Conservation (phyloP, 257 asterid species). For the Solanum pimpinellifolium region DNA sequence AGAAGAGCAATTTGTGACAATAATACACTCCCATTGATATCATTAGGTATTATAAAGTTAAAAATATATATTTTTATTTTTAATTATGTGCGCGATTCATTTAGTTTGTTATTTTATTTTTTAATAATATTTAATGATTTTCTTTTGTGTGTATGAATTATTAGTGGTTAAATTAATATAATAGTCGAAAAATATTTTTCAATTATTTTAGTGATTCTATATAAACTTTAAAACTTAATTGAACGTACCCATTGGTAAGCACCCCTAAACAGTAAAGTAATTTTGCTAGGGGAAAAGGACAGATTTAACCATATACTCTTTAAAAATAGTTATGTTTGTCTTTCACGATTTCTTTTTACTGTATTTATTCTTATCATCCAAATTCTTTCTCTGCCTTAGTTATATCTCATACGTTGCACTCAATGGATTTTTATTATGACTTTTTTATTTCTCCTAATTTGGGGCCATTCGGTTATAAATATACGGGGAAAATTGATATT, state of each 20-base stretch:
- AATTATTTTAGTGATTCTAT: no score
- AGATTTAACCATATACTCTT: background rate
- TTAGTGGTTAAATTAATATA: no score
- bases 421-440: background rate
- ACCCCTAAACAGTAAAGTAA: background rate
- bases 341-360: no score
- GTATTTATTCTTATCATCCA: no score
- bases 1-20: background rate
- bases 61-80: no score
- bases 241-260: background rate
- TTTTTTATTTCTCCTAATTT: background rate
- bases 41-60: background rate
- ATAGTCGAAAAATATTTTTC: no score
- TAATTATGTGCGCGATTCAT: no score
- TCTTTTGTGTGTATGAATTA: background rate
- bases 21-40: background rate
- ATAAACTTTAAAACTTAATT: no score
- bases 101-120: background rate
- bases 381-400: background rate
- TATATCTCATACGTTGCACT: background rate
- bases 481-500: no score
- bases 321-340: background rate
- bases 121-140: no score
- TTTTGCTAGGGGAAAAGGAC: background rate
- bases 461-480: background rate